These are phyloP conservation scores for Gymnopilus junonius DNA, from an alignment of 768 basidiomycete genomes.

Conservation along the genomic window DNA sequence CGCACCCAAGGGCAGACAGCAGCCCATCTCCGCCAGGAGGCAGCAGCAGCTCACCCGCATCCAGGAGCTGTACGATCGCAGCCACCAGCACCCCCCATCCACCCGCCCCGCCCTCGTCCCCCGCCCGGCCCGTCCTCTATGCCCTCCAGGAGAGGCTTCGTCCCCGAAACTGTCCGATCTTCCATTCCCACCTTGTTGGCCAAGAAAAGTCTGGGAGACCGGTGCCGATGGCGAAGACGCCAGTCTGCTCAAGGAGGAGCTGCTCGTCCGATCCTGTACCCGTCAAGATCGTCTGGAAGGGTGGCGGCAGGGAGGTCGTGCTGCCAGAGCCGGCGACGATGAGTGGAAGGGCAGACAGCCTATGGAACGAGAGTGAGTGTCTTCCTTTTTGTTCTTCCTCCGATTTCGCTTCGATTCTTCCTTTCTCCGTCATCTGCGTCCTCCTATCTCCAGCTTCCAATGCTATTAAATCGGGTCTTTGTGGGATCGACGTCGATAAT, in stretches of 20 bases:
- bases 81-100: conserved; percentile 24
- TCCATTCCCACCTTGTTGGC: conserved; percentile 61
- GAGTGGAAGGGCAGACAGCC: conserved; percentile 73
- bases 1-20: conserved; percentile 19
- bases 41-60: conserved; percentile 39
- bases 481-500: background rate
- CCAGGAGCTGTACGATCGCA: conserved; percentile 48
- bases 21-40: conserved; percentile 29
- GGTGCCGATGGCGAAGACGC: conserved; percentile 15
- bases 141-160: conserved; percentile 37
- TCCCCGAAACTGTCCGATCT: conserved; percentile 63
- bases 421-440: background rate
- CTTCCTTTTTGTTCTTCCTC: conserved; percentile 9
- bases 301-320: conserved; percentile 64
- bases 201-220: conserved; percentile 32
- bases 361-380: conserved; percentile 68
- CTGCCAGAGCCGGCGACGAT: conserved; percentile 76
- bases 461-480: background rate
- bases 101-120: conserved; percentile 24
- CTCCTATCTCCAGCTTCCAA: background rate
- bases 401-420: background rate
- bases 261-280: conserved; percentile 35
- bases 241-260: conserved; percentile 21
- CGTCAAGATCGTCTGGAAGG: conserved; percentile 68
- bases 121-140: conserved; percentile 8